Percentiles rank a stretch among this genome's conserved stretches.
Evolutionary conservation across 2,329 filamentous ascomycete species (phyloP).

Genomic region (Colletotrichum tofieldiae): DNA sequence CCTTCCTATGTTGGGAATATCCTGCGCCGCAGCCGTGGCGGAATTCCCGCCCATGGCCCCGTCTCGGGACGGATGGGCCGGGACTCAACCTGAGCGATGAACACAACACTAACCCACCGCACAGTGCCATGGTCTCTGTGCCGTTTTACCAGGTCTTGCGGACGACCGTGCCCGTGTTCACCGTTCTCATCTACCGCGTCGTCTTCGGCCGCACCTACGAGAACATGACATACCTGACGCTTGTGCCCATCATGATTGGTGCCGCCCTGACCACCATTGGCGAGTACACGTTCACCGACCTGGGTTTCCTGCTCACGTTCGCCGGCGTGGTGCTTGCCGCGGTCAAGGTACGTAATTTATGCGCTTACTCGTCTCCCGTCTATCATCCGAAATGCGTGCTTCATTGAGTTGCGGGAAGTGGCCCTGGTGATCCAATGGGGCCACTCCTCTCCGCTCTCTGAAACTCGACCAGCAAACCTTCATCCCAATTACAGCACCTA

Average conservation of each 20-base stretch:
- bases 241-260: constrained; percentile 73
- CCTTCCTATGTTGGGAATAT: neutral
- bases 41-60: constrained; percentile 16
- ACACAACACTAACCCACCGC: constrained; percentile 25
- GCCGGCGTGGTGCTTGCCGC: constrained; percentile 69
- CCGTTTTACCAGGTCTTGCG: constrained; percentile 77
- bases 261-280: constrained; percentile 73
- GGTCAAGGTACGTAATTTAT: constrained; percentile 61
- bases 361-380: constrained; percentile 3
- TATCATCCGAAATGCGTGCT: constrained; percentile 30
- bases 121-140: constrained; percentile 71
- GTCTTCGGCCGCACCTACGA: constrained; percentile 70
- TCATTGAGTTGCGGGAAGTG: constrained; percentile 22
- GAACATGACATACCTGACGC: constrained; percentile 70
- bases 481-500: constrained; percentile 12
- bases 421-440: constrained; percentile 25
- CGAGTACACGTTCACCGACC: constrained; percentile 74
- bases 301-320: constrained; percentile 70
- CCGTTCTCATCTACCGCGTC: constrained; percentile 72
- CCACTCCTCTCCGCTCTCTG: constrained; percentile 21
- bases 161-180: constrained; percentile 74
- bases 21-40: constrained; percentile 13
- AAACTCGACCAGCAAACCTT: constrained; percentile 28
- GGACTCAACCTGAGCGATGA: neutral
- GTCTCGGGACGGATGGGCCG: constrained; percentile 13